Evolutionary conservation across 805 yeast genomes (phyloP), one percentile per base, ranked within the genome.

Genomic region (Candida cerambycidarum): DNA sequence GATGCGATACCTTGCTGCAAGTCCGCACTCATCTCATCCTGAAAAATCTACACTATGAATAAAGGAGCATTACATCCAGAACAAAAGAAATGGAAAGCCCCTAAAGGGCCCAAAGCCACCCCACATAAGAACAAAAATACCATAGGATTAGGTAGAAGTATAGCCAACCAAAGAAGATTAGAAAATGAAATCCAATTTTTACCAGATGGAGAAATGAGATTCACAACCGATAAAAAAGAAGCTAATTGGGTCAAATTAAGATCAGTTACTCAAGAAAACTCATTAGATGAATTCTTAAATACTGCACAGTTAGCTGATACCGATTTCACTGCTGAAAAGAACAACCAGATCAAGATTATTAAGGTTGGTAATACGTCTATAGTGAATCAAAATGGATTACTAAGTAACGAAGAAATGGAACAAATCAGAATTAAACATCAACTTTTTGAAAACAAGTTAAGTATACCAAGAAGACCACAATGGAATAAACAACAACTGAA

Each of bases 301-400:
- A 92, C 97, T 6, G 99, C 99, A 1, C 96, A 89, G 62, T 76
- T 93, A 45, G 97, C 97, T 2, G 96, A 89, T 59, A 89, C 92
- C 15, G 98, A 93, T 67, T 93, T 93, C 67, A 82, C 96, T 7
- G 97, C 98, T 3, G 97, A 92, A 52, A 82, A 84, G 57, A 76
- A 82, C 44, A 81, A 84, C 35, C 87, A 84, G 52, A 90, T 93
- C 46, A 85, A 84, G 55, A 88, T 93, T 54, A 83, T 93, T 53
- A 80, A 83, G 58, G 82, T 86, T 45, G 88, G 86, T 5, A 71
- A 69, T 62, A 73, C 67, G 44, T 62, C 65, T 39, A 61, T 63
- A 36, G 67, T 62, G 12, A 64, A 60, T 50, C 72, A 67, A 45
- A 65, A 48, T 40, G 75, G 75, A 5, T 56, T 88, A 36, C 68